phyloP scores from a whole-genome alignment of 495 filamentous ascomycete genomes.

The Friedmanniomyces endolithicus region DNA sequence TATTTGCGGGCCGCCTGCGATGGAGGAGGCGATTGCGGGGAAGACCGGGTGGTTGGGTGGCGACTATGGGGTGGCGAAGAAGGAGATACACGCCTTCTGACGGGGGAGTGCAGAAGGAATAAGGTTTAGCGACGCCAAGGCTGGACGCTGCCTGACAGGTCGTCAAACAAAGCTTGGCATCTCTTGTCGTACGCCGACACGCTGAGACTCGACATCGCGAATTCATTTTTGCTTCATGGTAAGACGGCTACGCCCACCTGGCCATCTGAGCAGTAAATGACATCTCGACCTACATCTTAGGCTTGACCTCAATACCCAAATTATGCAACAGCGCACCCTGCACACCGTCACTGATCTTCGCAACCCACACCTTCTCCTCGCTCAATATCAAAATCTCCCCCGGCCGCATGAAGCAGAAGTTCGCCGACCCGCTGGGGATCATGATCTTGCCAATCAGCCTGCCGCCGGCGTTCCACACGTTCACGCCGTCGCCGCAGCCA shows the following conservation, averaged over 20 bases:
- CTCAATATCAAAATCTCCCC: conserved; percentile 5
- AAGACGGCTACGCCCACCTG: no score
- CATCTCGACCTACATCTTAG: no score
- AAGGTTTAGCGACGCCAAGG: no score
- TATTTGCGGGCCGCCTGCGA: conserved; percentile 52
- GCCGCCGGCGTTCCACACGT: conserved; percentile 29
- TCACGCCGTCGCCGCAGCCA: conserved; percentile 36
- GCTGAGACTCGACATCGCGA: no score
- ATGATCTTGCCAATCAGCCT: conserved; percentile 32
- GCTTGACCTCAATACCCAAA: background rate
- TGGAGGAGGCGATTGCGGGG: conserved; percentile 47
- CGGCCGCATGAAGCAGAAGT: conserved; percentile 12
- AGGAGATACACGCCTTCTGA: conserved; percentile 45
- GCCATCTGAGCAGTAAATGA: no score
- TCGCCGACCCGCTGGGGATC: conserved; percentile 23
- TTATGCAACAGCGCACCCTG: conserved; percentile 4
- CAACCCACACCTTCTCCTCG: conserved; percentile 4
- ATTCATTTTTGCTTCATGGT: no score
- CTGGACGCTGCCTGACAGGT: no score
- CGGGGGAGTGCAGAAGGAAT: background rate
- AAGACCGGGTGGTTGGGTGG: conserved; percentile 22
- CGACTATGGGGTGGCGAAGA: conserved; percentile 34
- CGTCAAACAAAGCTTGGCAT: no score
- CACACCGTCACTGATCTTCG: background rate
- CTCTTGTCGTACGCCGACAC: no score